Evolutionary conservation across 352 stramenopile species (phyloP), one percentile per base, ranked within the genome.

Genomic region (Phytophthora melonis): DNA sequence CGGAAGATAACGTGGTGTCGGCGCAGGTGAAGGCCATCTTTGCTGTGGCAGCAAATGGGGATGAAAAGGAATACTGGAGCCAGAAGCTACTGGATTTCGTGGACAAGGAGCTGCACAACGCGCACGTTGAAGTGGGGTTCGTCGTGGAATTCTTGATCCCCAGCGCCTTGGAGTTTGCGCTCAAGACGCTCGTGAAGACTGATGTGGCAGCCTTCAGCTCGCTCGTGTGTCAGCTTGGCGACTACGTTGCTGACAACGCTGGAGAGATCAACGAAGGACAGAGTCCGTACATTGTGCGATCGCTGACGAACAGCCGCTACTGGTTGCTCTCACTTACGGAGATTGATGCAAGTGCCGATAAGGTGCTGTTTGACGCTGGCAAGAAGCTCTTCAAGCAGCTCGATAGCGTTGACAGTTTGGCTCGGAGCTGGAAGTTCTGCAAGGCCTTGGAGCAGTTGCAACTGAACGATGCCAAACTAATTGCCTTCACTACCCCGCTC

Each of bases 401-500:
- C 52, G 58, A 65, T 11, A 63, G 19, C 14, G 58, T 34, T 0
- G 64, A 81, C 14, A 69, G 59, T 47, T 57, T 93, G 9, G 78
- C 83, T n/a, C n/a, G 87, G 30, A 80, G 75, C n/a, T 95, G 88
- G 88, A 92, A 93, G 65, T 84, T 90, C 34, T 89, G 79, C 56
- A 86, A 88, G 27, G 82, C 83, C 3, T 72, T 93, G 19, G 79
- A 87, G 19, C 47, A 90, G 11, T 47, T 94, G 18, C 75, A 80
- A 13, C 43, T 91, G 14, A 50, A 88, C 27, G 65, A 79, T 36
- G 60, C 61, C 10, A 77, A 89, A 27, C 27, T 91, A 27, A 70
- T 82, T 0, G 55, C 36, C 25, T 93, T 94, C 55, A 78, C 79
- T 2, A 73, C 66, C 14, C 74, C 83, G 3, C 27, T 84, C n/a